A percentile compares a stretch with the other conserved stretches of the same genome.
Evolutionary conservation across 2,329 filamentous ascomycete genomes (phyloP).

Genomic region (Ophiostoma tasmaniense): DNA sequence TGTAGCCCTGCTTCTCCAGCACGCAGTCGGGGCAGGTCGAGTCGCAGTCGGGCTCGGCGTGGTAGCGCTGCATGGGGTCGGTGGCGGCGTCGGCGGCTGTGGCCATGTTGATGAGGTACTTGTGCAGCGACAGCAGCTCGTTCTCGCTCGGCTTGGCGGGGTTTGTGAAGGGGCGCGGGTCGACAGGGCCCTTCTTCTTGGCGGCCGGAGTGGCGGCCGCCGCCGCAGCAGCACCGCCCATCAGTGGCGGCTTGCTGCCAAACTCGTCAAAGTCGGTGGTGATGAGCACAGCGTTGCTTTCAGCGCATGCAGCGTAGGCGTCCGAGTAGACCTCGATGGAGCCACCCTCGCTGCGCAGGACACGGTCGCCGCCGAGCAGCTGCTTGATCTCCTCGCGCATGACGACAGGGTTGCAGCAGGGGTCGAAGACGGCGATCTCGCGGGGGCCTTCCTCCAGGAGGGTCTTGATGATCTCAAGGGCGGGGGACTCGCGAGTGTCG

Average conservation of each 20-base stretch:
- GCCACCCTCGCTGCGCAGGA: slow-evolving; percentile 32
- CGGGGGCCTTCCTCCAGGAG: slow-evolving; percentile 56
- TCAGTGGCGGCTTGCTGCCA: slow-evolving; percentile 28
- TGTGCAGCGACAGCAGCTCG: slow-evolving; percentile 41
- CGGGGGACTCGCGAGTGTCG: slow-evolving; percentile 64
- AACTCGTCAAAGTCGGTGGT: slow-evolving; percentile 52
- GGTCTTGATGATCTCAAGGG: slow-evolving; percentile 57
- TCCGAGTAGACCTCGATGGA: slow-evolving; percentile 41
- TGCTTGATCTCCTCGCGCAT: slow-evolving; percentile 42
- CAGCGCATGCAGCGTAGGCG: slow-evolving; percentile 41
- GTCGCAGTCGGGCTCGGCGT: slow-evolving; percentile 37
- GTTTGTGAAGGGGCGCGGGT: slow-evolving; percentile 39
- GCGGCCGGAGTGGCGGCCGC: slow-evolving; percentile 20
- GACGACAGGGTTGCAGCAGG: slow-evolving; percentile 46
- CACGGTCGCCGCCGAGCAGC: slow-evolving; percentile 30
- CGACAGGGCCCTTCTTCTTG: slow-evolving; percentile 29
- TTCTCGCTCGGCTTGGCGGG: slow-evolving; percentile 31
- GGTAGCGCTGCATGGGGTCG: slow-evolving; percentile 41
- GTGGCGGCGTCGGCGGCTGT: slow-evolving; percentile 22
- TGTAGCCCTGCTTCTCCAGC: slow-evolving; percentile 20
- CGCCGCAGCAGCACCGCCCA: slow-evolving; percentile 16
- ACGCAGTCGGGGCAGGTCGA: slow-evolving; percentile 44
- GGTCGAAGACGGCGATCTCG: slow-evolving; percentile 62
- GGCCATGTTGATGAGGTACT: slow-evolving; percentile 33
- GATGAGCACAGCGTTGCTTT: slow-evolving; percentile 43